Base-by-base conservation (phyloP, 805 yeast genomes). In the Zygosaccharomyces gambellarensis region DNA sequence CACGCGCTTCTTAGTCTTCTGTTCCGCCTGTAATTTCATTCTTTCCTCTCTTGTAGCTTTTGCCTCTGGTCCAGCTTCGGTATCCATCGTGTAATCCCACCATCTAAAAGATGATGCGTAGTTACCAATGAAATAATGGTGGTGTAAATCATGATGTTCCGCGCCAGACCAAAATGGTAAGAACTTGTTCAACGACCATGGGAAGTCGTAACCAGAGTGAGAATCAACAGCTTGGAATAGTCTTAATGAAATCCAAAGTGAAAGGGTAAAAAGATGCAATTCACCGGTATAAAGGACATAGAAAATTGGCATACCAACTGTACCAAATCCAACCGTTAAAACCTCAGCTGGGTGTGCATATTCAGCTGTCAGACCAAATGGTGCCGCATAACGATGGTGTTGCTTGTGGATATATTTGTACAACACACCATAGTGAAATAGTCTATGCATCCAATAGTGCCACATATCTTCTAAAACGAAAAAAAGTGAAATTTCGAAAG, bases 151-250 rank as follows among this genome's bases (percentile, higher is more conserved):
- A 68, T 92, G 98, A 71, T 92, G 98, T 63, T 87, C 97, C 21
- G 97, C 97, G 57, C 98, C 98, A 3, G 97, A 96, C 97, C 98
- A 90, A 72, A 94, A 80, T 43, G 97, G 97, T 53, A 92, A 67
- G 71, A 92, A 82, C 67, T 90, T 89, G 72, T 89, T 94, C 64
- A 92, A 77, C 4, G 97, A 88, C 88, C 95, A 83, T 55, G 99
- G 98, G 81, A 92, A 92, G 68, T 92, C 98, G 71, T 92, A 94
- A 51, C 98, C 99, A 10, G 97, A 90, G 71, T 92, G 99, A 23
- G 97, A 85, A 68, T 92, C 99, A 51, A 92, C 92, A 25, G 99
- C 99, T 77, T 92, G 99, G 75, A 86, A 83, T 60, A 92, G 79
- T 71, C 98, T 82, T 61, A 88, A 71, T 7, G 87, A 76, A 63